A percentile compares a stretch with the other conserved stretches of the same genome.
Evolutionary conservation across 495 filamentous ascomycete genomes (phyloP).

Genomic region (Cercophora samala): DNA sequence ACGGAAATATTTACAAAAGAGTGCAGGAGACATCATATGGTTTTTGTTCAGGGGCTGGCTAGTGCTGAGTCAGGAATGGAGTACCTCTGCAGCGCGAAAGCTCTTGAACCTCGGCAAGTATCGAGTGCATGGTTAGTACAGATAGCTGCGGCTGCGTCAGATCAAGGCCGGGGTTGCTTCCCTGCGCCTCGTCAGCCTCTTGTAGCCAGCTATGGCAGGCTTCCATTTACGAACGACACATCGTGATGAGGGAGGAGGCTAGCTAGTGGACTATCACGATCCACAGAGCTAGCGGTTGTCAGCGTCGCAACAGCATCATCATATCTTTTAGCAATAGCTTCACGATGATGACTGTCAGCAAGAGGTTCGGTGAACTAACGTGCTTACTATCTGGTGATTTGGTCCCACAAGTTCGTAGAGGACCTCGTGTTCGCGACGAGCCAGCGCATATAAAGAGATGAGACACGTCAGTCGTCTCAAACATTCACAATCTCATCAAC

Average conservation of each 20-base stretch:
- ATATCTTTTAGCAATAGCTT: background rate
- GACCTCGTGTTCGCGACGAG: too few species aligned
- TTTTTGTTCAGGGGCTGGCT: background rate
- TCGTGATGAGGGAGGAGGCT: too few species aligned
- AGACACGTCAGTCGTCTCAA: too few species aligned
- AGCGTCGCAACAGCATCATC: background rate
- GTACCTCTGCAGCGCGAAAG: background rate
- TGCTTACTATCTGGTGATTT: too few species aligned
- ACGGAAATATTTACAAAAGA: background rate
- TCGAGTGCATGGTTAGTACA: background rate
- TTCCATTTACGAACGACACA: too few species aligned
- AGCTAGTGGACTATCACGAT: too few species aligned
- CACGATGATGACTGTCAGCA: background rate
- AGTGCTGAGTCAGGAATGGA: background rate
- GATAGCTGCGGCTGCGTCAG: too few species aligned
- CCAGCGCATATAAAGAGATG: too few species aligned
- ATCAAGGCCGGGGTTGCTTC: background rate
- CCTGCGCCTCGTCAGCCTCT: background rate
- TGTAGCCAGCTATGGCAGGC: background rate
- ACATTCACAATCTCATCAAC: too few species aligned
- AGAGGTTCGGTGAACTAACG: background rate
- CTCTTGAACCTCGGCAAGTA: too few species aligned
- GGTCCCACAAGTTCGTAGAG: too few species aligned
- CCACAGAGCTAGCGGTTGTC: background rate
- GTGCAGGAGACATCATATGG: background rate